These are phyloP conservation scores for Leccinum imitatum DNA, from an alignment of 768 basidiomycete species.

Conservation along the genomic window DNA sequence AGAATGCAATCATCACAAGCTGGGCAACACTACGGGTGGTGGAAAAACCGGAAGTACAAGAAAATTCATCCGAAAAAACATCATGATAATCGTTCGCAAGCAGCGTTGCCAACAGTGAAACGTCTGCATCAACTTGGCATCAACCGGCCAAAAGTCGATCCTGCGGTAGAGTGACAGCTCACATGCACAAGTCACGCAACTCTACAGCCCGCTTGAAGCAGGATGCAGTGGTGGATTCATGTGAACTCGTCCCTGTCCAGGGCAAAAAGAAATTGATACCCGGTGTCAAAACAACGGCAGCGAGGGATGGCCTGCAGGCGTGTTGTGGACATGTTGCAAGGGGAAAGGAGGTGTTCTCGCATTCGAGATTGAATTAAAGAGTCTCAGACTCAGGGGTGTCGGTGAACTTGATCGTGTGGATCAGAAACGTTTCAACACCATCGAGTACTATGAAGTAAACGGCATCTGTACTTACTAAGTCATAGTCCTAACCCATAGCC, in stretches of 20 bases:
- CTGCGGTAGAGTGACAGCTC: constrained; percentile 4
- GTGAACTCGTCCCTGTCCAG: constrained; percentile 1
- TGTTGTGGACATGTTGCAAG: constrained; percentile 17
- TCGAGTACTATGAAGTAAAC: constrained; percentile 8
- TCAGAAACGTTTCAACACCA: constrained; percentile 26
- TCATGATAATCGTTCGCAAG: neutral
- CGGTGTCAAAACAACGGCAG: constrained; percentile 13
- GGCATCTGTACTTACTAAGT: constrained; percentile 6
- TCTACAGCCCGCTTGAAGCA: constrained; percentile 12
- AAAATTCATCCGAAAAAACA: neutral
- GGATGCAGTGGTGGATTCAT: neutral
- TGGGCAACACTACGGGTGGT: neutral
- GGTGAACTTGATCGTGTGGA: constrained; percentile 16
- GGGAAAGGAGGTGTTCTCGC: constrained; percentile 15
- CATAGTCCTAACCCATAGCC: neutral
- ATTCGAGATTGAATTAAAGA: constrained; percentile 26
- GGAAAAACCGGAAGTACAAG: neutral
- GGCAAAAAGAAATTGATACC: constrained; percentile 4
- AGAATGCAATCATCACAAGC: neutral
- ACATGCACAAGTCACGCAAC: constrained; percentile 3
- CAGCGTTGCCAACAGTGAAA: constrained; percentile 1
- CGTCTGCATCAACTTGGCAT: neutral
- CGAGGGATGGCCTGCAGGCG: constrained; percentile 11
- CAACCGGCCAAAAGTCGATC: constrained; percentile 4
- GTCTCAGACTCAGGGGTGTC: constrained; percentile 25